Base-by-base conservation (phyloP, 1,284 basidiomycete species). In the Neotropicomus parvogracilis region DNA sequence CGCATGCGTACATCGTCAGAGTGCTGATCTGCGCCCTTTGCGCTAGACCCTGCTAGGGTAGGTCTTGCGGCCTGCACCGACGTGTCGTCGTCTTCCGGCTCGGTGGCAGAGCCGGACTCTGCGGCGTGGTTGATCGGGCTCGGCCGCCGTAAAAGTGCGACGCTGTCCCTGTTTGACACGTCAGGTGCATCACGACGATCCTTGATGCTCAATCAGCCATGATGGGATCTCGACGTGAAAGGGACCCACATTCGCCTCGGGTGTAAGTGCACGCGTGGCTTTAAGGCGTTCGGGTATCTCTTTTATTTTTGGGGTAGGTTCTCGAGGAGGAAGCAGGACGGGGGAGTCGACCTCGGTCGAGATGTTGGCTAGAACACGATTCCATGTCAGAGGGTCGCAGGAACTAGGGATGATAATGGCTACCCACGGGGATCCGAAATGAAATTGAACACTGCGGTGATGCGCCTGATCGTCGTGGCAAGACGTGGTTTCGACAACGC, bases 371-470 rank as follows among this genome's bases (percentile, higher is more conserved):
- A 54, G 32, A 56, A 48, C 24, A 24, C 21, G 28, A n/a, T 27
- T 24, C 45, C 3, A 42, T 52, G 53, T 61, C 45, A 64, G 47
- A 32, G 20, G 26, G 17, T 9, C 34, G 27, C 31, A 36, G 17
- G 33, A 29, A 19, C 16, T 7, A 41, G 28, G 42, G 44, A 33
- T 19, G 44, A 33, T 19, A 39, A 35, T 38, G 47, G 35, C 37
- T 13, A 74, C 84, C 67, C 58, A 88, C 85, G 83, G 57, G 79
- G 74, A 45, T 81, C 75, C 50, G 76, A 66, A 45, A 73, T 63
- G 65, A 82, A 83, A 62, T 83, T 83, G 60, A 84, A 78, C 56
- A 83, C 68, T 16, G 86, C 82, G 13, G 84, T 80, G 69, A 85
- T 78, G 41, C 86, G 81, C 53, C 77, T 75, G 35, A 88, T 68